Evolutionary conservation across 2,329 filamentous ascomycete genomes (phyloP).

Genomic region (Penicillium verrucosum): DNA sequence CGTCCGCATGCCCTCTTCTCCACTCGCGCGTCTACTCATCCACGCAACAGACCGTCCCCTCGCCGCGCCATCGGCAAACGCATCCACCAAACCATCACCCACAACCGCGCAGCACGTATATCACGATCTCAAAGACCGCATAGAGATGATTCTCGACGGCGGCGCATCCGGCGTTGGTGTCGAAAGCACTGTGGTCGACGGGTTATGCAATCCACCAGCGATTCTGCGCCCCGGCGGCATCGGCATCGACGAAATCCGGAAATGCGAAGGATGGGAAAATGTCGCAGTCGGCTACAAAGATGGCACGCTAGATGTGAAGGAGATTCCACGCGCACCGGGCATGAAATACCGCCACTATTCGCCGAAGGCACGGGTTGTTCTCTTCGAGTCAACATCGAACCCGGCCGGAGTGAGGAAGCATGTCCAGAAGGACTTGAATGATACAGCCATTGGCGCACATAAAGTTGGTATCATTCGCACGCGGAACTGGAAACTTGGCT

Average conservation of each 20-base stretch:
- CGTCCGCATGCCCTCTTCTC: conserved; percentile 79
- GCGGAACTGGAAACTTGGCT: conserved; percentile 33
- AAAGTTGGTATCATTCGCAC: conserved; percentile 43
- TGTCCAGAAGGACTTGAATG: conserved; percentile 33
- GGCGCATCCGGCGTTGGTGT: conserved; percentile 84
- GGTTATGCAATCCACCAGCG: conserved; percentile 73
- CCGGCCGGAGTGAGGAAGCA: conserved; percentile 28
- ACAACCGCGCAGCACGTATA: conserved; percentile 86
- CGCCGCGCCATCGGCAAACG: conserved; percentile 90
- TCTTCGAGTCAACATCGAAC: conserved; percentile 64
- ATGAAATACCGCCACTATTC: conserved; percentile 99
- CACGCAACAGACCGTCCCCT: conserved; percentile 72
- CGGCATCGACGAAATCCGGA: conserved; percentile 72
- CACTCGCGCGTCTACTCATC: conserved; percentile 85
- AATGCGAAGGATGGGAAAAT: conserved; percentile 75
- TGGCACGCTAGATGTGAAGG: conserved; percentile 61
- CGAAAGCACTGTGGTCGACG: conserved; percentile 95
- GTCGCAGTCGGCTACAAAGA: conserved; percentile 78
- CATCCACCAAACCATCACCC: conserved; percentile 86
- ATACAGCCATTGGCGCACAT: conserved; percentile 28
- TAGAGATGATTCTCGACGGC: conserved; percentile 84
- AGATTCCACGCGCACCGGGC: conserved; percentile 76
- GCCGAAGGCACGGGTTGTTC: conserved; percentile 77
- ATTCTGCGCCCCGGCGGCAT: conserved; percentile 85
- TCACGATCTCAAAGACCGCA: conserved; percentile 77